These are phyloP conservation scores for Sporisorium reilianum DNA, from an alignment of 1,284 basidiomycete species.

Conservation along the genomic window DNA sequence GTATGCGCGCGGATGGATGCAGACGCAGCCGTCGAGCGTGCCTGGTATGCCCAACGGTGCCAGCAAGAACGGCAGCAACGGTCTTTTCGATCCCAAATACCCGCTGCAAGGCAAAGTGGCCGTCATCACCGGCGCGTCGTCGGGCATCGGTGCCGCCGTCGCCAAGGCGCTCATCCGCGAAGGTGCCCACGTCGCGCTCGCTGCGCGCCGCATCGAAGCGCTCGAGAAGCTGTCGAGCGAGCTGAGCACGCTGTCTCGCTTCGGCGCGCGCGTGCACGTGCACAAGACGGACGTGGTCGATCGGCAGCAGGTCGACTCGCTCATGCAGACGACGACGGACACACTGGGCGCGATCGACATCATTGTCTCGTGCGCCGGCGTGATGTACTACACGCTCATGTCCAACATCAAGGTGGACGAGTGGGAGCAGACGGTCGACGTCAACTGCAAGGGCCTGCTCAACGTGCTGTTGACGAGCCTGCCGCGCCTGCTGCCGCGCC, in stretches of 20 bases:
- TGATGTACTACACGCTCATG: slow-evolving; percentile 69
- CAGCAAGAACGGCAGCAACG: slow-evolving; percentile 17
- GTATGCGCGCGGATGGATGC: slow-evolving; percentile 67
- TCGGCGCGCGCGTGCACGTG: slow-evolving; percentile 36
- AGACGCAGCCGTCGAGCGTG: slow-evolving; percentile 38
- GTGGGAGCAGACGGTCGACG: slow-evolving; percentile 68
- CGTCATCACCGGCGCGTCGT: slow-evolving; percentile 70
- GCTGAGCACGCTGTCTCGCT: slow-evolving; percentile 17
- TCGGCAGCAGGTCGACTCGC: slow-evolving; percentile 56
- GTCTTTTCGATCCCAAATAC: slow-evolving; percentile 35
- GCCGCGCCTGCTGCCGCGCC: slow-evolving; percentile 55
- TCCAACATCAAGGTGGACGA: slow-evolving; percentile 59
- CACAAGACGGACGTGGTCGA: slow-evolving; percentile 63
- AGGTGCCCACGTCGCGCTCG: slow-evolving; percentile 54
- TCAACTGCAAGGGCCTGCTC: slow-evolving; percentile 68
- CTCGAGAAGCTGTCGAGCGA: slow-evolving; percentile 37
- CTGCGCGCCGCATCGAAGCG: slow-evolving; percentile 48
- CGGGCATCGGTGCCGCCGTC: slow-evolving; percentile 70
- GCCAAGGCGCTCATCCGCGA: slow-evolving; percentile 52
- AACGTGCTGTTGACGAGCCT: slow-evolving; percentile 59
- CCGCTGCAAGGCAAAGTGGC: slow-evolving; percentile 67
- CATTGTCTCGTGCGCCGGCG: slow-evolving; percentile 63
- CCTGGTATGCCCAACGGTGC: slow-evolving; percentile 30
- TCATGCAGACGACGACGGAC: slow-evolving; percentile 48
- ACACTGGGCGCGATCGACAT: slow-evolving; percentile 62